Percentiles rank a stretch among this genome's conserved stretches.
Evolutionary conservation across 768 basidiomycete species (phyloP).

Genomic region (Phanerochaete sordida): DNA sequence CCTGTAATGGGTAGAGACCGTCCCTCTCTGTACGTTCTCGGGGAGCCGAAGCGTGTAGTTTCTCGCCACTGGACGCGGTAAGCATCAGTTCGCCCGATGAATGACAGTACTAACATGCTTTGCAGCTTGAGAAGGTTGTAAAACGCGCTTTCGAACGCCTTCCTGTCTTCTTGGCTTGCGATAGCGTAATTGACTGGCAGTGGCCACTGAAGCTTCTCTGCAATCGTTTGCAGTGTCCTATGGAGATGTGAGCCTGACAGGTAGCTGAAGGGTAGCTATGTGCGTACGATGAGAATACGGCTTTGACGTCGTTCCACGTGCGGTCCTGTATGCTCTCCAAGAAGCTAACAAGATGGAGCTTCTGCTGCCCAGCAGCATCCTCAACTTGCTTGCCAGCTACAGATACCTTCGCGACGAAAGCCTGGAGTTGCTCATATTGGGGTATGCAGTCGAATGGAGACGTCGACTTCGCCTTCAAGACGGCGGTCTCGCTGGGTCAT

Average conservation of each 20-base stretch:
- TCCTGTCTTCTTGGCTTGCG: constrained; percentile 46
- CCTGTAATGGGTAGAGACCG: constrained; percentile 80
- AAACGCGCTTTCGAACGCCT: constrained; percentile 74
- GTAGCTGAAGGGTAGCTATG: not conserved
- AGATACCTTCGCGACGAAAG: constrained; percentile 51
- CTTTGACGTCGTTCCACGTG: constrained; percentile 79
- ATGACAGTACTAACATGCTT: constrained; percentile 53
- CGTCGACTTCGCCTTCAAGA: constrained; percentile 45
- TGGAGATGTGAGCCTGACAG: constrained; percentile 7
- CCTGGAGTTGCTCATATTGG: constrained; percentile 57
- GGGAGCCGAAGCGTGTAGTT: constrained; percentile 32
- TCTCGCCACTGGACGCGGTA: constrained; percentile 43
- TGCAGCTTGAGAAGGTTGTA: constrained; percentile 75
- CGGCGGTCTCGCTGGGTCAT: constrained; percentile 51
- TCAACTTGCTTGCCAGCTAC: constrained; percentile 43
- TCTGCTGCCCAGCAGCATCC: constrained; percentile 41
- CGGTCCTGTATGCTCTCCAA: constrained; percentile 58
- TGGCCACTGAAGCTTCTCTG: constrained; percentile 88
- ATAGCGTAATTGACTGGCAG: constrained; percentile 61
- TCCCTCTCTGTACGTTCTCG: constrained; percentile 36
- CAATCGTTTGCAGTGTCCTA: constrained; percentile 59
- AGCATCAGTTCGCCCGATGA: constrained; percentile 4
- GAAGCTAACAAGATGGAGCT: constrained; percentile 59
- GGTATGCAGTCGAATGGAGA: constrained; percentile 41
- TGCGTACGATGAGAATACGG: constrained; percentile 57